Percentiles rank a stretch among this genome's conserved stretches.
Evolutionary conservation across 768 basidiomycete species (phyloP).

Genomic region (Amanita rubescens): DNA sequence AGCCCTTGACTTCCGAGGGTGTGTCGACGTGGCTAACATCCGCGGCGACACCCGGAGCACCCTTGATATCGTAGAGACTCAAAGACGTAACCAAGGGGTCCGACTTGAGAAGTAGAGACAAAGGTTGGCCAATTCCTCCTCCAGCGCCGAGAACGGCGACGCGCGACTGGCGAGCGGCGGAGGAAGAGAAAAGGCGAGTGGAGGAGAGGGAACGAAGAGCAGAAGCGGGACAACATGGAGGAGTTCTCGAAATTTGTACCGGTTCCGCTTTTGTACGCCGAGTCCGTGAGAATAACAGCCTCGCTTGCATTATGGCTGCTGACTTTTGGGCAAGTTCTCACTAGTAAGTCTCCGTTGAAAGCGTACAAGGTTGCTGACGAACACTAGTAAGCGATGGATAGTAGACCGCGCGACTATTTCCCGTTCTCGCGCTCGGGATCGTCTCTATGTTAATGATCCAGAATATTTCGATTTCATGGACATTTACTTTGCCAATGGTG

Average conservation of each 20-base stretch:
- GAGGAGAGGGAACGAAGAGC: constrained; percentile 49
- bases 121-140: constrained; percentile 97
- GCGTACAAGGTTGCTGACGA: constrained; percentile 1
- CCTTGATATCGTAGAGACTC: constrained; percentile 90
- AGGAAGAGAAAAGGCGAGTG: constrained; percentile 66
- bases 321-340: constrained; percentile 14
- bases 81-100: constrained; percentile 85
- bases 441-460: constrained; percentile 67
- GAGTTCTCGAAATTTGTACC: constrained; percentile 12
- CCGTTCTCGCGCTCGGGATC: constrained; percentile 70
- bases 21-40: constrained; percentile 96
- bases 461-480: constrained; percentile 74
- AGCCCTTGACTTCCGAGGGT: constrained; percentile 63
- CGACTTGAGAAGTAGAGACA: constrained; percentile 88
- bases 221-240: constrained; percentile 60
- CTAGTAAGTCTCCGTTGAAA: constrained; percentile 5
- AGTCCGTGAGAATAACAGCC: not conserved
- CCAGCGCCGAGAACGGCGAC: constrained; percentile 97
- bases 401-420: constrained; percentile 71
- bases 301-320: constrained; percentile 8
- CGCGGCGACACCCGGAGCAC: constrained; percentile 94
- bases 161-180: constrained; percentile 65
- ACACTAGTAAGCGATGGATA: constrained; percentile 83
- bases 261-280: constrained; percentile 1
- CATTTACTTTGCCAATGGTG: constrained; percentile 87